A percentile compares a stretch with the other conserved stretches of the same genome.
Conservation (phyloP, 805 yeast genomes). For the Metschnikowia cubensis region DNA sequence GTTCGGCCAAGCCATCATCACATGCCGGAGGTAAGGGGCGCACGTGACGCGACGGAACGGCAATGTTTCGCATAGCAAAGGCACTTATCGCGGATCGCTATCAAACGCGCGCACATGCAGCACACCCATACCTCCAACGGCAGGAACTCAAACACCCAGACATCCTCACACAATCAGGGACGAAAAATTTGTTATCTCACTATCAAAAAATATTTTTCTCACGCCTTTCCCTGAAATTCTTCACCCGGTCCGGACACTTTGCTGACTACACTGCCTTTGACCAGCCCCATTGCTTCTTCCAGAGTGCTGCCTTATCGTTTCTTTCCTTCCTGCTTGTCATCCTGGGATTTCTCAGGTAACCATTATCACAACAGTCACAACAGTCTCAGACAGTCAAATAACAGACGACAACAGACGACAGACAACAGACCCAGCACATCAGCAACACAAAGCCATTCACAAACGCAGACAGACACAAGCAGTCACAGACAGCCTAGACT, state of each 20-base stretch:
- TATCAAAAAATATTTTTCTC: slow-evolving; percentile 4
- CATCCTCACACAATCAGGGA: slow-evolving; percentile 6
- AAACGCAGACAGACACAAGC: too few species aligned
- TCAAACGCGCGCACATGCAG: slow-evolving; percentile 1
- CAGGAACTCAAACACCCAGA: background rate
- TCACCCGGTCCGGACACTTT: background rate
- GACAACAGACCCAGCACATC: too few species aligned
- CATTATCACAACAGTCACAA: too few species aligned
- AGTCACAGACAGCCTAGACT: too few species aligned
- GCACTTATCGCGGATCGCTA: slow-evolving; percentile 5
- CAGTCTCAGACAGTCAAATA: too few species aligned
- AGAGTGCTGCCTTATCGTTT: background rate
- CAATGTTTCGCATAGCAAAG: slow-evolving; percentile 2
- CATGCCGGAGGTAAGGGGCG: too few species aligned
- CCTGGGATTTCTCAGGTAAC: too few species aligned
- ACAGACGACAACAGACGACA: too few species aligned
- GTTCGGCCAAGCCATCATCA: too few species aligned
- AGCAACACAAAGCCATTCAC: too few species aligned
- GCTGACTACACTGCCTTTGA: background rate
- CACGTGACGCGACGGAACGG: background rate
- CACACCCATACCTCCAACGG: background rate
- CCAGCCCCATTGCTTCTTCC: background rate
- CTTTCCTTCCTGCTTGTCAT: background rate
- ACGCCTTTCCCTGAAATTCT: background rate
- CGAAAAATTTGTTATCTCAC: slow-evolving; percentile 7